Percentiles rank a stretch among this genome's conserved stretches.
phyloP scores from a whole-genome alignment of 2,329 filamentous ascomycete genomes.

The Colletotrichum sp. region DNA sequence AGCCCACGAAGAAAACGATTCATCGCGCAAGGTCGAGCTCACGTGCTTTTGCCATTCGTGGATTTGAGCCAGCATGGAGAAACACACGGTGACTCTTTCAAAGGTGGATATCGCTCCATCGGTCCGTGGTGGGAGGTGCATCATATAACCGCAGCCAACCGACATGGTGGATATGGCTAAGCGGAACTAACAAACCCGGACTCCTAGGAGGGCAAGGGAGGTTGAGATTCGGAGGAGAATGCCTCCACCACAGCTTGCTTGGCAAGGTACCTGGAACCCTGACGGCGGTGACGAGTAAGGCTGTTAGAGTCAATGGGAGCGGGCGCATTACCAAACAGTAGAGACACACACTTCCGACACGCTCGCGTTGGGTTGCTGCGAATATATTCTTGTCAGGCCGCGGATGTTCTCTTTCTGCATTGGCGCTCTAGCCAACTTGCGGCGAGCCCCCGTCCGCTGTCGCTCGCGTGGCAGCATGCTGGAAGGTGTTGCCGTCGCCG shows the following conservation, averaged over 20 bases:
- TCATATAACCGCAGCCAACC: not conserved
- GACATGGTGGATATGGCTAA: not conserved
- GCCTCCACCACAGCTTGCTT: conserved; percentile 19
- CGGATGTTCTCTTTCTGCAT: not conserved
- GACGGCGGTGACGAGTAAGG: conserved; percentile 13
- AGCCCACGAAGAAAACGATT: not conserved
- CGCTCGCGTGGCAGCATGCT: not conserved
- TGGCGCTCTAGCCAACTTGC: not conserved
- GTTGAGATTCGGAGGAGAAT: not conserved
- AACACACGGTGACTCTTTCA: not conserved
- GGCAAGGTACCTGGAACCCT: conserved; percentile 14
- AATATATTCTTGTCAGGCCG: not conserved
- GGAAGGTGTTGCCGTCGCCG: not conserved
- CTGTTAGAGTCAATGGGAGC: not conserved
- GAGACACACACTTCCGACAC: not conserved
- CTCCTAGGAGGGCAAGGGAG: not conserved
- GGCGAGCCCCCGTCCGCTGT: not conserved
- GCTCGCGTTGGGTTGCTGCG: not conserved
- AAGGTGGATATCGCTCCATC: not conserved
- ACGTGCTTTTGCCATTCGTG: not conserved
- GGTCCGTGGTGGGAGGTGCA: not conserved
- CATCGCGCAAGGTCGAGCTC: not conserved
- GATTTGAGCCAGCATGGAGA: not conserved
- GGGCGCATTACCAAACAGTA: conserved; percentile 11
- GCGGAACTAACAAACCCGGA: not conserved